These are phyloP conservation scores for Hsuehochloa calcarea DNA, from an alignment of 176 grass and related monocot species.

Conservation along the genomic window DNA sequence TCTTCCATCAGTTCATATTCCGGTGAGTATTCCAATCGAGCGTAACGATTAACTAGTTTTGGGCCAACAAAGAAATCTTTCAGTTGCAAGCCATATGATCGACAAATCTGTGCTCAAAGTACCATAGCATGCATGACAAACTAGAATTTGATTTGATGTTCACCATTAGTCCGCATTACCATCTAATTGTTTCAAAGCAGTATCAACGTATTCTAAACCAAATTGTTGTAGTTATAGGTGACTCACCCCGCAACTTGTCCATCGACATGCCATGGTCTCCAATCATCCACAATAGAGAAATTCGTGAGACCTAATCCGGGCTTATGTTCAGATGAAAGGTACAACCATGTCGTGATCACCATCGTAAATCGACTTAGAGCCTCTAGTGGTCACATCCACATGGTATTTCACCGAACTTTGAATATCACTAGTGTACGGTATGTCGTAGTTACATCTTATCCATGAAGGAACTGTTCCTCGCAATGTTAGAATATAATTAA, in stretches of 20 bases:
- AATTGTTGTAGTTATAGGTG: not conserved
- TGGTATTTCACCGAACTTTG: conserved; percentile 54
- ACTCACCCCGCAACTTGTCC: conserved; percentile 76
- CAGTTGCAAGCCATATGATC: no score
- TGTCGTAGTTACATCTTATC: conserved; percentile 46
- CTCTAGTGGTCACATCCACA: conserved; percentile 41
- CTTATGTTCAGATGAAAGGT: conserved; percentile 54
- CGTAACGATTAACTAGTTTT: no score
- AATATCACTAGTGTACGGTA: conserved; percentile 19
- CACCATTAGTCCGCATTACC: not conserved
- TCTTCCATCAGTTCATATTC: no score
- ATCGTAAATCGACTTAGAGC: conserved; percentile 53
- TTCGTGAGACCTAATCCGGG: conserved; percentile 64
- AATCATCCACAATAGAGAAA: conserved; percentile 45
- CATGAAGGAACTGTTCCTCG: conserved; percentile 43
- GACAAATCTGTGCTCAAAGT: no score
- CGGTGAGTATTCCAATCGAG: no score
- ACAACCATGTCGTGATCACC: conserved; percentile 64
- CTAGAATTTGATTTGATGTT: not conserved
- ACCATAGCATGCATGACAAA: no score
- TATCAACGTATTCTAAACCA: not conserved
- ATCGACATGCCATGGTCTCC: conserved; percentile 58
- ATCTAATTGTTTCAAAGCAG: not conserved
- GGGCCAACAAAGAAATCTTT: no score
- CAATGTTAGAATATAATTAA: not conserved